Evolutionary conservation across 2,329 filamentous ascomycete genomes (phyloP), one percentile per base, ranked within the genome.

Genomic region (Colletotrichum filicis): DNA sequence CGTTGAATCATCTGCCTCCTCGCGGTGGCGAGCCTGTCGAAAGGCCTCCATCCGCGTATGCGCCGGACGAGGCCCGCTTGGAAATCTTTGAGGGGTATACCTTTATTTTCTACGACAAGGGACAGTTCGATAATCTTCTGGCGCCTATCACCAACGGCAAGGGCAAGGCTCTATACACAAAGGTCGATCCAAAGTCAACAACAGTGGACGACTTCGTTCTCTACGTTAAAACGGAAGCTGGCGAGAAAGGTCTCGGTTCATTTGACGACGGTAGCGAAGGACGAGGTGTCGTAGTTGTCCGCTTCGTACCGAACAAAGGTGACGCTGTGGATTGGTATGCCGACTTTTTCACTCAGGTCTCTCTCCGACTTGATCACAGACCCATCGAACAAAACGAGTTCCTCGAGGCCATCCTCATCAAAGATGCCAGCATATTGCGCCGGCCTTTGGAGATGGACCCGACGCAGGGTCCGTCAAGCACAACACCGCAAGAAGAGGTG

Each of bases 341-440:
- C 19, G 84, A 91, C 2, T 92, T 97, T 76, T 88, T 92, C 75
- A 92, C 88, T 5, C 84, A 91, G 8, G 89, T 97, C 19, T 93
- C 95, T 2, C 80, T 92, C 24, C 87, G 90, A 58, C 88, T 97
- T 14, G 92, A 95, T 74, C 95, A 97, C 80, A 91, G 95, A 4
- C 92, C 95, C 2, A 92, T 98, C 66, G 92, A 96, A 76, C 95
- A 98, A 79, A 95, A 93, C 71, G 95, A 98, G 77, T 97, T 99
- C 74, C 87, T 99, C 2, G 95, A 98, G 80, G 94, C 94, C 1
- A 97, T 99, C 58, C 84, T 98, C 32, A 91, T 87, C n/a, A 93
- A 93, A 63, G 92, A 98, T 82, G 90, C 94, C 7, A 90, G 89
- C 72, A 88, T 89, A 56, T 85, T 98, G 24, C 91, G 94, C 71